Percentiles rank a stretch among this genome's conserved stretches.
Conservation (phyloP, 345 rosid species). For the Euphorbia tirucalli region DNA sequence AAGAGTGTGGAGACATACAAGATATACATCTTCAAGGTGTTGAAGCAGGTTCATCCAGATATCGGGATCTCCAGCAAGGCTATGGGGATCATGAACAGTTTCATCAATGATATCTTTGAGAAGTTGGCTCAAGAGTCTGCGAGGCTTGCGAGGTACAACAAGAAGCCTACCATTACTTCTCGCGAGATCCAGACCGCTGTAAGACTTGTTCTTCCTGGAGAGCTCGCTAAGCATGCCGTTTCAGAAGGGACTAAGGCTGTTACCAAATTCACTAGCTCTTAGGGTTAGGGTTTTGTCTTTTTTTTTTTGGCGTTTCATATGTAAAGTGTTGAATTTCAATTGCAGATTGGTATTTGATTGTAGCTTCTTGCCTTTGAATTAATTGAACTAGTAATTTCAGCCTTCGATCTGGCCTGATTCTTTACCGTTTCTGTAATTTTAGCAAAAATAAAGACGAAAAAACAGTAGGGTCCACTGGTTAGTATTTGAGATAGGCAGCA, state of each 20-base stretch:
- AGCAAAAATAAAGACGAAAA: background rate
- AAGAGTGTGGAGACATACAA: slow-evolving; percentile 30
- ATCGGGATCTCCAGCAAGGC: slow-evolving; percentile 30
- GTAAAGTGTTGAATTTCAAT: background rate
- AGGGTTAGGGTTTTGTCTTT: slow-evolving; percentile 8
- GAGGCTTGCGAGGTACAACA: slow-evolving; percentile 27
- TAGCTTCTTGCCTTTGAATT: background rate
- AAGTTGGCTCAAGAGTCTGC: slow-evolving; percentile 27
- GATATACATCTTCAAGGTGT: slow-evolving; percentile 30
- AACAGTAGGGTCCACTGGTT: background rate
- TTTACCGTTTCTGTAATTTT: background rate
- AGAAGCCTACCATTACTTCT: slow-evolving; percentile 30
- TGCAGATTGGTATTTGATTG: too few species aligned
- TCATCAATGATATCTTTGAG: slow-evolving; percentile 29
- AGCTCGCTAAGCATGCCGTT: slow-evolving; percentile 31
- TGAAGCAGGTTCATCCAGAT: slow-evolving; percentile 31
- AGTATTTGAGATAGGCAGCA: background rate
- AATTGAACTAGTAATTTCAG: background rate
- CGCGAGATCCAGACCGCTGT: slow-evolving; percentile 33
- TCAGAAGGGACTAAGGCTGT: slow-evolving; percentile 34
- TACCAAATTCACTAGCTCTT: slow-evolving; percentile 32
- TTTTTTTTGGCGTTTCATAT: background rate
- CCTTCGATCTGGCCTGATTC: background rate
- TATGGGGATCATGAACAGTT: slow-evolving; percentile 31
- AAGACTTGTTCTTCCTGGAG: slow-evolving; percentile 26